Conservation (phyloP, 192 early-diverging fungal species). For the Umbelopsis ramanniana region DNA sequence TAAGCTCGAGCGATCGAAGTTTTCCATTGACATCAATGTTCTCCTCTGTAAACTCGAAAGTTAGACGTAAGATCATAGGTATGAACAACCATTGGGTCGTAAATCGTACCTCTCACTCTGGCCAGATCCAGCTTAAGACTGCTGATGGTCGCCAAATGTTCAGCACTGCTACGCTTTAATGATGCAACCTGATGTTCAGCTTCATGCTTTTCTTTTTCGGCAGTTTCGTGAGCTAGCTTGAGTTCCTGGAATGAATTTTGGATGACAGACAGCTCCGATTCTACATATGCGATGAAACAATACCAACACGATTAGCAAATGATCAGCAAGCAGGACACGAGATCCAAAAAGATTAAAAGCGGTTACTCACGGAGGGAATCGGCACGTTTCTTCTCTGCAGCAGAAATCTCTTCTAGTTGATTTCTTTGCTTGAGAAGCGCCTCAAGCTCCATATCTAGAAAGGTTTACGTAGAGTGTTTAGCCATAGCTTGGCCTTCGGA, state of each 20-base stretch:
- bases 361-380: conserved; percentile 15
- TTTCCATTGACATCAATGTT: conserved; percentile 17
- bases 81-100: background rate
- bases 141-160: conserved; percentile 1
- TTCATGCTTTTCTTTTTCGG: conserved; percentile 19
- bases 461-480: background rate
- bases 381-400: conserved; percentile 15
- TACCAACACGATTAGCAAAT: background rate
- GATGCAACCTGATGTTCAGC: conserved; percentile 4
- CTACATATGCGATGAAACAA: background rate
- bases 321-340: background rate
- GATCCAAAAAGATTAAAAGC: background rate
- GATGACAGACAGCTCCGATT: conserved; percentile 13
- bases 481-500: background rate
- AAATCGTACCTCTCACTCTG: background rate
- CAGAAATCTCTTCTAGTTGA: conserved; percentile 21
- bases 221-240: background rate
- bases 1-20: background rate
- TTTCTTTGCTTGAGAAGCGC: conserved; percentile 19
- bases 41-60: background rate
- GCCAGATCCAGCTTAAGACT: conserved; percentile 5
- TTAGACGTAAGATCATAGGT: background rate
- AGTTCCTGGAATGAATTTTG: conserved; percentile 13
- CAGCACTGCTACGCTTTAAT: conserved; percentile 1
- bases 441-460: conserved; percentile 13